Evolutionary conservation across 139 green algal species (phyloP).

Genomic region (Choricystis sp.): DNA sequence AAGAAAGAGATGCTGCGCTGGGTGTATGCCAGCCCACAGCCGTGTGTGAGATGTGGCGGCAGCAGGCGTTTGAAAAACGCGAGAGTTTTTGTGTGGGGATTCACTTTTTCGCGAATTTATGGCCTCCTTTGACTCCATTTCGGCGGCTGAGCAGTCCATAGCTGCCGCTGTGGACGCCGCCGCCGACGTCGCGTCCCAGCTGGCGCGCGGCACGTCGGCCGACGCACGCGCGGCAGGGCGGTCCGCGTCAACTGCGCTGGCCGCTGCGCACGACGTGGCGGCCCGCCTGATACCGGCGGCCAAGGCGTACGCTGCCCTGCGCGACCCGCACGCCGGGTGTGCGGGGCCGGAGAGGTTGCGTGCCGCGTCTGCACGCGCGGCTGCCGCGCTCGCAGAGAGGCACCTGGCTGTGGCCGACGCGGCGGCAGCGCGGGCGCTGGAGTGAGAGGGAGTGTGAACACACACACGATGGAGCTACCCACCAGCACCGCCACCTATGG

Average conservation of each 20-base stretch:
- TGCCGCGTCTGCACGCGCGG: background rate
- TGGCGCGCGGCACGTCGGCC: background rate
- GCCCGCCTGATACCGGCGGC: background rate
- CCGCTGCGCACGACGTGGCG: background rate
- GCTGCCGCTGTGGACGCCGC: background rate
- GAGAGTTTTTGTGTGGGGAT: too few species aligned
- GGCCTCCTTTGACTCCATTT: background rate
- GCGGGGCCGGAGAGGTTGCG: too few species aligned
- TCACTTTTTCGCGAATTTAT: too few species aligned
- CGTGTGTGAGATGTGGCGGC: too few species aligned
- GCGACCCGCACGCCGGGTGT: background rate
- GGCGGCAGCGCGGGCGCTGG: background rate
- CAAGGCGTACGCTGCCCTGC: background rate
- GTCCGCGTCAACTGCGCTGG: background rate
- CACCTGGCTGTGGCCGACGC: background rate
- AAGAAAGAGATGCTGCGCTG: too few species aligned
- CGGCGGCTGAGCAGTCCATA: background rate
- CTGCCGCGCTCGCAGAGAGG: background rate
- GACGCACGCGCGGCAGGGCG: too few species aligned
- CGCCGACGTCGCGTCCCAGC: background rate
- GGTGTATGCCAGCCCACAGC: too few species aligned
- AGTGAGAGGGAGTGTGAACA: background rate
- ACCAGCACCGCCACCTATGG: background rate
- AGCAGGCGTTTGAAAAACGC: too few species aligned
- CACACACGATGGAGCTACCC: background rate